Conservation (phyloP, 2,329 filamentous ascomycete genomes). For the Calonectria pseudoturangicola region DNA sequence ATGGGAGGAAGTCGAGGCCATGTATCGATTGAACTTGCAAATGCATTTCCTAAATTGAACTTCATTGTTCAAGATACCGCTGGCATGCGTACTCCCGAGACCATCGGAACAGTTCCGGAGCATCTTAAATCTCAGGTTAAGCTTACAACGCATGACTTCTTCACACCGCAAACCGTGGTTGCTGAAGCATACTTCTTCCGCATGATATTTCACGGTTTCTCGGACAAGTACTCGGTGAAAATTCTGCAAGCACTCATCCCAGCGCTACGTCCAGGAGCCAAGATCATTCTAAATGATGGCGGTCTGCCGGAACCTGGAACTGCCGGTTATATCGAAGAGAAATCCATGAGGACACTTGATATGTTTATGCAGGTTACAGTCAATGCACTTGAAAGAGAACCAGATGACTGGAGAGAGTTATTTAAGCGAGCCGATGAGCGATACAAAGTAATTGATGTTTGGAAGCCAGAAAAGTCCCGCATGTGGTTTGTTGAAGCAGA, state of each 20-base stretch:
- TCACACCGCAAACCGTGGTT: constrained; percentile 52
- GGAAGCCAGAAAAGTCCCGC: constrained; percentile 44
- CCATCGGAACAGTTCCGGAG: neutral
- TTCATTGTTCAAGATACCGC: constrained; percentile 71
- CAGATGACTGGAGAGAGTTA: constrained; percentile 10
- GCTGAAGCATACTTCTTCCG: constrained; percentile 57
- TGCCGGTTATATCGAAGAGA: neutral
- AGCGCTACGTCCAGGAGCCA: constrained; percentile 43
- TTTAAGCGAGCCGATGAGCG: constrained; percentile 36
- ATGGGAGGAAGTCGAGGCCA: constrained; percentile 52
- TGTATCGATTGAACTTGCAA: constrained; percentile 50
- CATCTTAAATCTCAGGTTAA: neutral
- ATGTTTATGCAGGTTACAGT: constrained; percentile 20
- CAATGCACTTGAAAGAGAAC: constrained; percentile 10
- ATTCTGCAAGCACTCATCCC: constrained; percentile 55
- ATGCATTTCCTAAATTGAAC: constrained; percentile 49
- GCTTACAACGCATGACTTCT: constrained; percentile 54
- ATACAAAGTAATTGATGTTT: constrained; percentile 38
- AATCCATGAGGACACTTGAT: constrained; percentile 20
- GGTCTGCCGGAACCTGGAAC: constrained; percentile 12
- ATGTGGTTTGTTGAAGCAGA: constrained; percentile 46
- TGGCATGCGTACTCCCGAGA: constrained; percentile 55
- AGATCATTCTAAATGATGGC: constrained; percentile 53
- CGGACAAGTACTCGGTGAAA: constrained; percentile 57
- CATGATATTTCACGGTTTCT: constrained; percentile 59